These are phyloP conservation scores for Xylariaceae sp. DNA, from an alignment of 2,329 filamentous ascomycete genomes.

Conservation along the genomic window DNA sequence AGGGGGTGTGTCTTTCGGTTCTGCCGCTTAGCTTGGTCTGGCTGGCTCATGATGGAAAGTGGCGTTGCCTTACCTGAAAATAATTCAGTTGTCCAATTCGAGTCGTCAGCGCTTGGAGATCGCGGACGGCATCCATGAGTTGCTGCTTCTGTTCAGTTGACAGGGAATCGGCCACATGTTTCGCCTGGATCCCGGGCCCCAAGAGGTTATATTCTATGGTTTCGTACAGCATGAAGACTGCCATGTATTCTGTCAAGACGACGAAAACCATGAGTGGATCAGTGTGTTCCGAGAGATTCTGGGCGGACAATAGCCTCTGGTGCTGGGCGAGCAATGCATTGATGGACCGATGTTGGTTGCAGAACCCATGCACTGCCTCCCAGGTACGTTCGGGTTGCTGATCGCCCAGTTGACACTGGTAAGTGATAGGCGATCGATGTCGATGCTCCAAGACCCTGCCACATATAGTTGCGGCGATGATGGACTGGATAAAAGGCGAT, in stretches of 20 bases:
- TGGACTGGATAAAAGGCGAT: constrained; percentile 9
- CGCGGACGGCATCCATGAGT: constrained; percentile 6
- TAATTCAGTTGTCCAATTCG: constrained; percentile 5
- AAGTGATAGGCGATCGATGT: constrained; percentile 1
- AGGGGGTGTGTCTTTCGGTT: no score
- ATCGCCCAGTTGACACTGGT: neutral
- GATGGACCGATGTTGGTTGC: constrained; percentile 5
- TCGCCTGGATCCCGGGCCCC: constrained; percentile 5
- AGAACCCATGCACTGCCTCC: constrained; percentile 7
- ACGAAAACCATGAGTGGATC: constrained; percentile 9
- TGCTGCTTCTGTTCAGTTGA: constrained; percentile 3
- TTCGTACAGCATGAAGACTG: constrained; percentile 9
- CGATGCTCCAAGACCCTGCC: constrained; percentile 11
- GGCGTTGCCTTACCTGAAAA: constrained; percentile 13
- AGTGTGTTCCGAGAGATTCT: constrained; percentile 2
- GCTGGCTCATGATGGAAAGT: no score
- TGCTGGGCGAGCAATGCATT: constrained; percentile 2
- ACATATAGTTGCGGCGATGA: constrained; percentile 12
- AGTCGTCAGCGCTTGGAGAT: constrained; percentile 1
- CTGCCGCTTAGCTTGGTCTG: no score
- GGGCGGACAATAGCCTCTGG: no score
- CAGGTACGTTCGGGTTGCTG: neutral
- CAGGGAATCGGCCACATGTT: constrained; percentile 5
- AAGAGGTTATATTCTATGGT: constrained; percentile 5
- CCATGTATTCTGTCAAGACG: constrained; percentile 5